phyloP scores from a whole-genome alignment of 2,329 filamentous ascomycete species.

The Parastagonospora avenae region DNA sequence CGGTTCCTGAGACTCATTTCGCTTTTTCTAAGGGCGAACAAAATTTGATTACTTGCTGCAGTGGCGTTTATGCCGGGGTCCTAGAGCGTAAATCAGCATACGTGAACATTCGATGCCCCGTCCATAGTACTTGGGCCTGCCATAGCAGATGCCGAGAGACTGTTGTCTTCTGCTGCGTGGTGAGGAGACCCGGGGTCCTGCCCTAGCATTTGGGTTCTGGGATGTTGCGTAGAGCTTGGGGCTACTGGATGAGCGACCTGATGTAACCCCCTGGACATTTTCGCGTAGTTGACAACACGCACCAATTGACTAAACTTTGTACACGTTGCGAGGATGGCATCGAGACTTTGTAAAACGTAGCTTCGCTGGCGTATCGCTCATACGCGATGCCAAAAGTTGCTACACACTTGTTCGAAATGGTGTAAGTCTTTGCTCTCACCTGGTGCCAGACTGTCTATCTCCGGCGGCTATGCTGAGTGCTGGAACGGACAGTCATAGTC shows the following conservation, averaged over 20 bases:
- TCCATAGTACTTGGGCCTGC: background rate
- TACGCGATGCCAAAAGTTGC: background rate
- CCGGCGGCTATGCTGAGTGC: background rate
- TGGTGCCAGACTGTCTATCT: background rate
- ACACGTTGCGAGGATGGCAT: background rate
- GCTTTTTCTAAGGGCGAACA: slow-evolving; percentile 12
- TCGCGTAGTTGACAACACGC: too few relatives aligned
- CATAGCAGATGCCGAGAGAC: background rate
- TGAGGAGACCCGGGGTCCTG: too few relatives aligned
- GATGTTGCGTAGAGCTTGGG: too few relatives aligned
- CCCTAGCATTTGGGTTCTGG: too few relatives aligned
- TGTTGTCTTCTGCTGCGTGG: too few relatives aligned
- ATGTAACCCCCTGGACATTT: too few relatives aligned
- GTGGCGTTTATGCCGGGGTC: slow-evolving; percentile 3
- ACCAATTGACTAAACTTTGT: too few relatives aligned
- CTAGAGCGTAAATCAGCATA: slow-evolving; percentile 1
- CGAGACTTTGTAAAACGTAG: too few relatives aligned
- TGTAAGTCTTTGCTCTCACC: too few relatives aligned
- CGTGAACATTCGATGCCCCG: background rate
- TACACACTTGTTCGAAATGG: background rate
- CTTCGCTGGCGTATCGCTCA: too few relatives aligned
- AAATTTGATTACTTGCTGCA: slow-evolving; percentile 13
- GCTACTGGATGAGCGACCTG: too few relatives aligned
- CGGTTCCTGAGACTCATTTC: slow-evolving; percentile 17
- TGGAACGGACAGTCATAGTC: background rate